Evolutionary conservation across 352 stramenopile species (phyloP).

Genomic region (Phytophthora foliorum): DNA sequence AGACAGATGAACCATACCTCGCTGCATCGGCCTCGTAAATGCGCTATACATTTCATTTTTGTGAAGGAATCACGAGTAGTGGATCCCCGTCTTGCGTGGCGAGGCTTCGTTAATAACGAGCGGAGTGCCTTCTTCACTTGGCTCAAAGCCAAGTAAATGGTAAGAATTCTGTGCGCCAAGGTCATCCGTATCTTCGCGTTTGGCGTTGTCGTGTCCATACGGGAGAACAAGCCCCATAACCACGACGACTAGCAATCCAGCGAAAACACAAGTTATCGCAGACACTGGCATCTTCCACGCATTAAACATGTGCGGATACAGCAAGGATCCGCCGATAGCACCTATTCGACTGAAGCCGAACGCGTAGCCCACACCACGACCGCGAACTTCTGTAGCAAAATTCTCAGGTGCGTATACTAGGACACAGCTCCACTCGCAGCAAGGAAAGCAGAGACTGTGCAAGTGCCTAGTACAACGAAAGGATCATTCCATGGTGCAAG

Average conservation of each 20-base stretch:
- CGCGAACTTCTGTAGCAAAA: conserved; percentile 18
- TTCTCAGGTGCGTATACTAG: conserved; percentile 31
- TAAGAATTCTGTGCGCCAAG: neutral
- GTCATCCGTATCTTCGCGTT: neutral
- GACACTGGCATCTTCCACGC: conserved; percentile 43
- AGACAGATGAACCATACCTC: too few relatives aligned
- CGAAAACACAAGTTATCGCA: conserved; percentile 33
- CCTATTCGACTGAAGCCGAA: conserved; percentile 36
- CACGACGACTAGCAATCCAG: conserved; percentile 4
- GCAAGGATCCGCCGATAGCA: conserved; percentile 30
- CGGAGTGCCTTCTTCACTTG: neutral
- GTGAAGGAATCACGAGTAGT: conserved; percentile 1
- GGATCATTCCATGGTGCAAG: conserved; percentile 30
- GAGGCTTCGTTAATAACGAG: neutral
- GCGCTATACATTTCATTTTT: neutral
- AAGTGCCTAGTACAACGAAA: conserved; percentile 22
- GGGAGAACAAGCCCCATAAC: neutral
- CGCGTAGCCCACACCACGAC: conserved; percentile 39
- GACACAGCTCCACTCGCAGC: conserved; percentile 29
- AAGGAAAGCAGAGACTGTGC: conserved; percentile 29
- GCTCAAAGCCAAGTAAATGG: neutral
- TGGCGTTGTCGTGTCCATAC: neutral
- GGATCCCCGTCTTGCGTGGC: neutral
- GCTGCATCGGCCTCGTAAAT: neutral
- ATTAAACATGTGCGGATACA: conserved; percentile 49